phyloP scores from a whole-genome alignment of 176 grass and related monocot genomes.

The Avena atlantica region DNA sequence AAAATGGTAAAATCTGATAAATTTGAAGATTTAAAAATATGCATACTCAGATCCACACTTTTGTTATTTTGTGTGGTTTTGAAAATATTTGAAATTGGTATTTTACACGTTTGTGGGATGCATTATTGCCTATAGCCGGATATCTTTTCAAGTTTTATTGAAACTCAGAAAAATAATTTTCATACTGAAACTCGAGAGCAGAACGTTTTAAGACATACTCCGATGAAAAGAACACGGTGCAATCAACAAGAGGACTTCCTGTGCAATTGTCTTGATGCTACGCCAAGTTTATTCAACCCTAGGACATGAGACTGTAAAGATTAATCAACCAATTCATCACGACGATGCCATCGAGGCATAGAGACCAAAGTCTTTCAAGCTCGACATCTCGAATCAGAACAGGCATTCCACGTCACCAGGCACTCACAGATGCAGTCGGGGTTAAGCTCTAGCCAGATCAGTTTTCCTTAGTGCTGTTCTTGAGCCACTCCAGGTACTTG shows the following conservation, averaged over 20 bases:
- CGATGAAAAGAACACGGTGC: background rate
- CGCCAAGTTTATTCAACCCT: background rate
- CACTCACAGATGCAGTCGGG: background rate
- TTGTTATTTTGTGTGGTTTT: too few relatives aligned
- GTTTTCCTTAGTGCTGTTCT: slow-evolving; percentile 70
- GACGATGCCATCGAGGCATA: background rate
- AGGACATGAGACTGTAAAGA: background rate
- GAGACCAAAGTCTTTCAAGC: background rate
- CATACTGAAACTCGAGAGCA: too few relatives aligned
- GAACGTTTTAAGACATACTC: background rate
- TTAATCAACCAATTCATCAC: background rate
- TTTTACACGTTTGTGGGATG: too few relatives aligned
- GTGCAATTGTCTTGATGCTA: background rate
- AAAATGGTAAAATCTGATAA: too few relatives aligned
- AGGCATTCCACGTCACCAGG: background rate
- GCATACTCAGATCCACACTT: too few relatives aligned
- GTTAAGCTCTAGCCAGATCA: slow-evolving; percentile 29
- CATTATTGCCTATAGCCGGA: too few relatives aligned
- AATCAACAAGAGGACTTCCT: background rate
- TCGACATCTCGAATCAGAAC: background rate
- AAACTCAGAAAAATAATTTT: too few relatives aligned
- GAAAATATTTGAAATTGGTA: too few relatives aligned
- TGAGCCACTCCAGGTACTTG: slow-evolving; percentile 94
- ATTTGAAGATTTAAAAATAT: too few relatives aligned
- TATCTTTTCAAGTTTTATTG: too few relatives aligned